Base-by-base conservation (phyloP, 495 filamentous ascomycete species). In the Penicillium argentinense region DNA sequence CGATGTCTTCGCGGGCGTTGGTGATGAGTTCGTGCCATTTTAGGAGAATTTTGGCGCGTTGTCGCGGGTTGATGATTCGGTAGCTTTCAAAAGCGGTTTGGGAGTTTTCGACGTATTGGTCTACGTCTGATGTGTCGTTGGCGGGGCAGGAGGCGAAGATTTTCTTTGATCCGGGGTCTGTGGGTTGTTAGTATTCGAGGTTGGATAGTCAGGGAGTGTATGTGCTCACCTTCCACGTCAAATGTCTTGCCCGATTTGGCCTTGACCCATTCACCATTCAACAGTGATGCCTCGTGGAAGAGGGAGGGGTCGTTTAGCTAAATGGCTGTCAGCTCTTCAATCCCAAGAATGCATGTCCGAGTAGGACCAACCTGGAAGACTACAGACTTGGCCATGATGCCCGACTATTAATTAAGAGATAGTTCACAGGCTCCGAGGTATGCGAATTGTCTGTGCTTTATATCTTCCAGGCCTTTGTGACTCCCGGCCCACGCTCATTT, bases 1-100 rank as follows among this genome's bases (percentile, higher is more conserved):
- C 75, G 11, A 79, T 54, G 39, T 77, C 75, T 28, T 73, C 68
- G 6, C 54, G 52, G 34, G 67, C 59, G 14, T 69, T 66, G 6
- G 51, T 38, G 43, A 76, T 71, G 9, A 63, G 54, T 8, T 49
- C 38, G 25, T 63, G 32, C 59, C 57, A 61, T 22, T 56, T 54
- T 8, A 53, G 37, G 1, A 66, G 50, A 16, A 53, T 43, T 13
- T 51, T 38, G 9, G 53, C 53, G 8, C 58, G 60, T 23, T 51
- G 37, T 17, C 56, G 53, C 3, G 50, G 44, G 30, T 42, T 53
- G 8, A 39, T 28, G 24, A 5, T 16, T 17, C 49, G 42, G 29
- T 52, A 52, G 19, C 17, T 28, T 7, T 40, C 29, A 23, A 52
- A 52, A 3, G 41, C 47, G 13, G 21, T 19, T 16, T 46, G 43